Base-by-base conservation (phyloP, 257 asterid species). In the Plantago elongata region DNA sequence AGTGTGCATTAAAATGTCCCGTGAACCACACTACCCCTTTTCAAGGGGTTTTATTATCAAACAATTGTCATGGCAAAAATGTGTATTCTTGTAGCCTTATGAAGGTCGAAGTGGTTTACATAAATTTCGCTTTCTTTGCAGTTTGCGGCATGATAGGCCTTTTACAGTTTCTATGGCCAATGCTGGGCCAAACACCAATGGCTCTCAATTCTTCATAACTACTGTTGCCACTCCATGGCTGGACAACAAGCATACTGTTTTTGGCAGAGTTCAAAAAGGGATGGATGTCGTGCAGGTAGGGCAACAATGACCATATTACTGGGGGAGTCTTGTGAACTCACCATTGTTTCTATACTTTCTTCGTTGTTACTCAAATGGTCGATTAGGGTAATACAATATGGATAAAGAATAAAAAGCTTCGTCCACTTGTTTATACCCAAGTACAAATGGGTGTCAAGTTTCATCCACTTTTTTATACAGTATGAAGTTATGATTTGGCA, bases 211-310 rank as follows among this genome's bases (percentile, higher is more conserved):
- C 74, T 93, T 93, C 69, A 80, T 89, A 52, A 89, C 99, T 29
- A 93, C 97, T 4, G 96, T 93, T 69, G 97, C 99, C 69, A 89
- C 99, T 69, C 96, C 97, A 34, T 93, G 97, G 99, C 74, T 93
- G 81, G 99, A 93, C 83, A 93, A 89, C 82, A 93, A 89, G 77
- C 99, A 93, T 80, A 89, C 99, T 58, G 99, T 93, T 75, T 89
- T 87, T 72, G 96, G 97, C 69, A 81, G 99, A 80, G 95, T 93
- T 56, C 81, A 74, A 47, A 93, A 89, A 69, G 99, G 99, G 75
- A 87, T 87, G 97, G 99, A 93, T 64, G 96, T 93, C 64, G 99
- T 93, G 46, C 99, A 93, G 99, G 97, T 9, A 30, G 64, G 14
- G 51, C 67, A 7, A 5, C 10, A 34, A 46, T 47, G 9, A 51